A percentile compares a stretch with the other conserved stretches of the same genome.
These are phyloP conservation scores for Aspergillus incahuasiensis DNA, from an alignment of 495 filamentous ascomycete species.

Conservation along the genomic window DNA sequence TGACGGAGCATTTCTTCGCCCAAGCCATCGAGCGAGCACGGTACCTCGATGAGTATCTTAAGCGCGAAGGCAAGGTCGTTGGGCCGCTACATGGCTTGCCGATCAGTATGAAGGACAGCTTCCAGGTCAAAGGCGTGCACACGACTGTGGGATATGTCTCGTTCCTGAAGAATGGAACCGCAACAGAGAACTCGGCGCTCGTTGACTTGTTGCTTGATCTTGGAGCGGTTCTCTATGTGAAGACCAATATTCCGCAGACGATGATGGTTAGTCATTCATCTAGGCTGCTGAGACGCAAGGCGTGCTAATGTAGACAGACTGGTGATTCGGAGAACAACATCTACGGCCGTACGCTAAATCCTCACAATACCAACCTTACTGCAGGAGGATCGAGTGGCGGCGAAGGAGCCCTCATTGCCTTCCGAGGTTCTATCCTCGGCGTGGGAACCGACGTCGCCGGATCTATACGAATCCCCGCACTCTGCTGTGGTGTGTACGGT, in stretches of 20 bases:
- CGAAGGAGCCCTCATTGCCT: slow-evolving; percentile 56
- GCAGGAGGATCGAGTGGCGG: slow-evolving; percentile 59
- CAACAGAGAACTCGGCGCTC: slow-evolving; percentile 37
- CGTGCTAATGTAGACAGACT: slow-evolving; percentile 31
- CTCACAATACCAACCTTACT: slow-evolving; percentile 47
- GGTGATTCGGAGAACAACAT: slow-evolving; percentile 35
- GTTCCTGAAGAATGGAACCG: slow-evolving; percentile 49
- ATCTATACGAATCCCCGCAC: slow-evolving; percentile 58
- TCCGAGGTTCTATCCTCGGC: slow-evolving; percentile 55
- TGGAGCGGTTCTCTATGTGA: slow-evolving; percentile 53
- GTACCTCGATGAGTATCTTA: slow-evolving; percentile 41
- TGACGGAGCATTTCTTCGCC: slow-evolving; percentile 41
- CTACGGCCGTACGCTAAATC: slow-evolving; percentile 49
- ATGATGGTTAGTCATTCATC: slow-evolving; percentile 28
- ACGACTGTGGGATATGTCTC: slow-evolving; percentile 29
- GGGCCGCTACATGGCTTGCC: slow-evolving; percentile 62
- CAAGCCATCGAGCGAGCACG: slow-evolving; percentile 33
- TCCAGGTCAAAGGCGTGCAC: slow-evolving; percentile 47
- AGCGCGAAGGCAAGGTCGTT: slow-evolving; percentile 34
- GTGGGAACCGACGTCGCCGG: slow-evolving; percentile 65
- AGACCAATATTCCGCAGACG: slow-evolving; percentile 55
- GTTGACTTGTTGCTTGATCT: slow-evolving; percentile 28
- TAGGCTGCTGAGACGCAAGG: not conserved
- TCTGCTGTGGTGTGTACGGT: slow-evolving; percentile 58
- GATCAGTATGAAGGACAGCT: slow-evolving; percentile 59